phyloP scores from a whole-genome alignment of 495 filamentous ascomycete species.

The Tetracladium marchalianum region DNA sequence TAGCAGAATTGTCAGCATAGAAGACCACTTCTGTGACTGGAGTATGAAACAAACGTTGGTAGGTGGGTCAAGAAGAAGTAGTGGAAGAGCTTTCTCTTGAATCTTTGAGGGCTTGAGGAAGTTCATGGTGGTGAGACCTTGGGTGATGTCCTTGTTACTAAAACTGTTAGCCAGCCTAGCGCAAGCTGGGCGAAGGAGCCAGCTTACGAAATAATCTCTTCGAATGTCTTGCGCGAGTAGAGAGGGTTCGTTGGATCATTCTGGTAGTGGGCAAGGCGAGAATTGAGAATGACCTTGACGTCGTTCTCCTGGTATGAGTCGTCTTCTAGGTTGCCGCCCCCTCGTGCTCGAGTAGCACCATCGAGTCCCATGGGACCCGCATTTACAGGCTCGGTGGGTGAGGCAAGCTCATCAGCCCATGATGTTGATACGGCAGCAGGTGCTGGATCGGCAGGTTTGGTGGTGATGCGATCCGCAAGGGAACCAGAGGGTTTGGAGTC shows the following conservation, averaged over 20 bases:
- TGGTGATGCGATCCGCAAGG: slow-evolving; percentile 53
- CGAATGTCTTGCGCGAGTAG: slow-evolving; percentile 74
- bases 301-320: slow-evolving; percentile 46
- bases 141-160: slow-evolving; percentile 35
- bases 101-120: slow-evolving; percentile 96
- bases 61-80: slow-evolving; percentile 74
- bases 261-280: slow-evolving; percentile 40
- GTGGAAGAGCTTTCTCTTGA: slow-evolving; percentile 83
- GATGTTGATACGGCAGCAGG: slow-evolving; percentile 9
- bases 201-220: slow-evolving; percentile 73
- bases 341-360: slow-evolving; percentile 33
- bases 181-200: neutral
- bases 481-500: slow-evolving; percentile 27
- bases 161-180: slow-evolving; percentile 3
- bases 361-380: slow-evolving; percentile 23
- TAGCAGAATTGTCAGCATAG: too few relatives aligned
- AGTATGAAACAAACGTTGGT: slow-evolving; percentile 38
- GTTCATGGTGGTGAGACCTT: slow-evolving; percentile 64
- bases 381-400: slow-evolving; percentile 13
- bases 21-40: too few relatives aligned
- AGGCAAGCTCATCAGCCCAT: slow-evolving; percentile 27
- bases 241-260: slow-evolving; percentile 78
- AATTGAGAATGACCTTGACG: slow-evolving; percentile 78
- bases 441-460: slow-evolving; percentile 4
- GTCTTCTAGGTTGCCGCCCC: slow-evolving; percentile 52